Percentiles rank a stretch among this genome's conserved stretches.
Evolutionary conservation across 768 basidiomycete species (phyloP).

Genomic region (Boletus subcaerulescens): DNA sequence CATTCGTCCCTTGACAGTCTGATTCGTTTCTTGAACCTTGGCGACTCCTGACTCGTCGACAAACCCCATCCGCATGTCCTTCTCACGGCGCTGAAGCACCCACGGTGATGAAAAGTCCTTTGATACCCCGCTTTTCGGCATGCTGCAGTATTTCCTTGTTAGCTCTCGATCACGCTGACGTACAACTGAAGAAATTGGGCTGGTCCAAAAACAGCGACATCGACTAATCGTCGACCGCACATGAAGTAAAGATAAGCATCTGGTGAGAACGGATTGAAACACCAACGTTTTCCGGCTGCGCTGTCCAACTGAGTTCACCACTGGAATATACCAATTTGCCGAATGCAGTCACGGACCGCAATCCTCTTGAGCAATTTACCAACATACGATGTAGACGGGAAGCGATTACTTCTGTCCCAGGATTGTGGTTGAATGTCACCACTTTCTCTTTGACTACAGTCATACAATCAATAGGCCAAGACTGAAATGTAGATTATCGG

Average conservation of each 20-base stretch:
- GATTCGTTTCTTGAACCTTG: slow-evolving; percentile 25
- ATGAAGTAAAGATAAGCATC: slow-evolving; percentile 92
- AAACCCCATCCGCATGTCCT: slow-evolving; percentile 95
- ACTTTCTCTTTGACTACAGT: slow-evolving; percentile 62
- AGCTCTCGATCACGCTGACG: slow-evolving; percentile 83
- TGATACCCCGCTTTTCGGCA: slow-evolving; percentile 83
- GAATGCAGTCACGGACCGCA: too few species aligned
- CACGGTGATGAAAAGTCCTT: slow-evolving; percentile 90
- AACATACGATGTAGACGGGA: too few species aligned
- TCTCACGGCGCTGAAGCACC: slow-evolving; percentile 88
- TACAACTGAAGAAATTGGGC: slow-evolving; percentile 82
- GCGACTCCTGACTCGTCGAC: slow-evolving; percentile 53
- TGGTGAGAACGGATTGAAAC: slow-evolving; percentile 46
- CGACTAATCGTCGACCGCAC: slow-evolving; percentile 91
- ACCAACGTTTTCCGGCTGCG: too few species aligned
- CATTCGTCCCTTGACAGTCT: slow-evolving; percentile 50
- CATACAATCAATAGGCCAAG: slow-evolving; percentile 66
- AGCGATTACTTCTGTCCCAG: too few species aligned
- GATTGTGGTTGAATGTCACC: slow-evolving; percentile 23
- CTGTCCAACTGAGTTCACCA: too few species aligned
- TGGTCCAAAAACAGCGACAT: slow-evolving; percentile 74
- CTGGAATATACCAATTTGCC: too few species aligned
- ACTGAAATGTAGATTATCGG: slow-evolving; percentile 28
- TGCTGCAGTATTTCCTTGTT: slow-evolving; percentile 81
- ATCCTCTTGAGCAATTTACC: too few species aligned